These are phyloP conservation scores for Penicillium sp. DNA, from an alignment of 2,329 filamentous ascomycete genomes.

Conservation along the genomic window DNA sequence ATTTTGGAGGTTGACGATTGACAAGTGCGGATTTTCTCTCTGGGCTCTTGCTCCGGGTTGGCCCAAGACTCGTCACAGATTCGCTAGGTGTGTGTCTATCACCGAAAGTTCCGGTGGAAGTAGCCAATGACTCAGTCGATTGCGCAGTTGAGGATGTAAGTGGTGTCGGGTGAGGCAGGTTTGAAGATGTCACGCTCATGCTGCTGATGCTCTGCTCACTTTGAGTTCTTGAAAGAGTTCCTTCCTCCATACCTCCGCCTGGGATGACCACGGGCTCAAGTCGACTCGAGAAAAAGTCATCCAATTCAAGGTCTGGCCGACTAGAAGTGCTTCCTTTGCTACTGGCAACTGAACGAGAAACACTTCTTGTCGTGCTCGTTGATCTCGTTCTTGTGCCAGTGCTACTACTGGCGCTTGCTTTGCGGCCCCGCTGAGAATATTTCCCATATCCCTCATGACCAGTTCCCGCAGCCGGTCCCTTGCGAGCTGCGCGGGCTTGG, in stretches of 20 bases:
- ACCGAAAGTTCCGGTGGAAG: slow-evolving; percentile 27
- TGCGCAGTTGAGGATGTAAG: slow-evolving; percentile 32
- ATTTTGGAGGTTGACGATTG: slow-evolving; percentile 8
- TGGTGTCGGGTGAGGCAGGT: slow-evolving; percentile 24
- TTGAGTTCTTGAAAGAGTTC: slow-evolving; percentile 40
- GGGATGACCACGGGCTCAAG: slow-evolving; percentile 56
- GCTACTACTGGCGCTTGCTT: slow-evolving; percentile 45
- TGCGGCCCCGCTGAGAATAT: slow-evolving; percentile 51
- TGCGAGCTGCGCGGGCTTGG: slow-evolving; percentile 64
- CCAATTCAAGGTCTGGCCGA: slow-evolving; percentile 48
- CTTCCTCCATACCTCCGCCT: slow-evolving; percentile 46
- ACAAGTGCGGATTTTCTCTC: slow-evolving; percentile 7
- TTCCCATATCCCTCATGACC: slow-evolving; percentile 74
- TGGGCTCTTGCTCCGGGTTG: slow-evolving; percentile 7
- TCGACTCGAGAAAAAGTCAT: slow-evolving; percentile 53
- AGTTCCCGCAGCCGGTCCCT: slow-evolving; percentile 88
- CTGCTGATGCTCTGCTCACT: slow-evolving; percentile 46
- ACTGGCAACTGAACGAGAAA: slow-evolving; percentile 37
- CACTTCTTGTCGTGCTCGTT: slow-evolving; percentile 45
- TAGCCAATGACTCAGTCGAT: slow-evolving; percentile 40
- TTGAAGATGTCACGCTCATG: slow-evolving; percentile 36
- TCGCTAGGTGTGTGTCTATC: slow-evolving; percentile 17
- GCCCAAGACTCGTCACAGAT: slow-evolving; percentile 5
- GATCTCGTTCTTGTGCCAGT: slow-evolving; percentile 46
- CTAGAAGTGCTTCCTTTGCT: slow-evolving; percentile 49